Evolutionary conservation across 2,329 filamentous ascomycete species (phyloP).

Genomic region (Celoporthe dispersa): DNA sequence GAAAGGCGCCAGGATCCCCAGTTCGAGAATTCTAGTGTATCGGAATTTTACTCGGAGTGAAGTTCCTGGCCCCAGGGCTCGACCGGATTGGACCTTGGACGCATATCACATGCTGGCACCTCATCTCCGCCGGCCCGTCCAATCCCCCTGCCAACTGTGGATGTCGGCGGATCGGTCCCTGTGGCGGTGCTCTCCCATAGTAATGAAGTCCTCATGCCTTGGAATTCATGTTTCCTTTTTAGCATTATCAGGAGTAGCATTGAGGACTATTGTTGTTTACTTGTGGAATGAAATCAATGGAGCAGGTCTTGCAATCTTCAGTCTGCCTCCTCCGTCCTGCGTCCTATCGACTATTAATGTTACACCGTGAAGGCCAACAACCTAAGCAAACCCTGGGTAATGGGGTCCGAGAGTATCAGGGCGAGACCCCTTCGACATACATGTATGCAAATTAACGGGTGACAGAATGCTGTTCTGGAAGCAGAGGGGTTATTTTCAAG

Average conservation of each 20-base stretch:
- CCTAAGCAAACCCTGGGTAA: background rate
- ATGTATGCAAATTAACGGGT: background rate
- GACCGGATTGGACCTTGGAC: slow-evolving; percentile 1
- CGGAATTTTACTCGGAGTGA: background rate
- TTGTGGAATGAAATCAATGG: background rate
- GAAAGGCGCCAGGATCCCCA: background rate
- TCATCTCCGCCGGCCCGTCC: slow-evolving; percentile 3
- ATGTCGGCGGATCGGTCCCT: slow-evolving; percentile 24
- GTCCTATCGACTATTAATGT: background rate
- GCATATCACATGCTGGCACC: background rate
- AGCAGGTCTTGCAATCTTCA: background rate
- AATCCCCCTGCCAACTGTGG: slow-evolving; percentile 9
- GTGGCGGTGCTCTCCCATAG: slow-evolving; percentile 17
- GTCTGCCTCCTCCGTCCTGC: background rate
- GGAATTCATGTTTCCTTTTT: slow-evolving; percentile 12
- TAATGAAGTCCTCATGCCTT: slow-evolving; percentile 26
- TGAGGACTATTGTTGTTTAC: background rate
- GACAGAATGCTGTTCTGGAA: background rate
- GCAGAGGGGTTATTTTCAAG: background rate
- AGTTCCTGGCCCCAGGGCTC: background rate
- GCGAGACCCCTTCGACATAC: background rate
- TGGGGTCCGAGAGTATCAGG: background rate
- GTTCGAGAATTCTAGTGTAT: background rate
- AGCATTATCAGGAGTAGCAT: slow-evolving; percentile 3
- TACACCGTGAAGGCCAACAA: background rate